Evolutionary conservation across 768 basidiomycete species (phyloP), one percentile per base, ranked within the genome.

Genomic region (Kwoniella heveanensis): DNA sequence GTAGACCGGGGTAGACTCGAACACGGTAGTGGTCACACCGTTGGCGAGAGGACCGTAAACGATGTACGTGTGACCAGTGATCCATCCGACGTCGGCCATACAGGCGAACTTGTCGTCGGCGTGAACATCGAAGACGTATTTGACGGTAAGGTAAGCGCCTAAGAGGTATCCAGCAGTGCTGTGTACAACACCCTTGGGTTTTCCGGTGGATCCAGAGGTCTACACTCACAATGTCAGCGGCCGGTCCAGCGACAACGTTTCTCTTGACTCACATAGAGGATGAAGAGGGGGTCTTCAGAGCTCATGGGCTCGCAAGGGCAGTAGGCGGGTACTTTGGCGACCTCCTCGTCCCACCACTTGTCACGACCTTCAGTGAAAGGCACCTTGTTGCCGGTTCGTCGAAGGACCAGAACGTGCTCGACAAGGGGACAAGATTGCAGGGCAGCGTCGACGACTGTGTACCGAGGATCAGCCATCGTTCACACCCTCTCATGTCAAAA

Each of bases 51-150:
- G 95, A 15, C 95, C 95, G 80, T 97, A 97, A 69, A 97, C 85
- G 76, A 98, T 97, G 82, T 97, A 90, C 82, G 90, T 90, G 82
- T 96, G 92, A 19, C 94, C 94, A 2, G 95, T 98, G 82, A 98
- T 95, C 95, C 95, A 98, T 72, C 95, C 95, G 56, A 99, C 85
- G 77, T 99, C 95, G 61, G 95, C 95, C 94, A 97, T 93, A 83
- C 95, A 98, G 1, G 88, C 96, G 79, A 94, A 97, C 70, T 85
- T 88, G 82, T 97, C 95, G 64, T 90, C 92, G n/a, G 89, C 88
- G 80, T 99, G 95, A 22, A 97, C 86, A 79, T 99, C 95, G 77
- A 97, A 99, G 66, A 96, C 91, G 80, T 95, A 97, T 82, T 97
- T 96, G 80, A 96, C 87, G 25, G 95, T 94, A 63, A 97, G 77